phyloP scores from a whole-genome alignment of 2,329 filamentous ascomycete genomes.

The Fusarium setosum region DNA sequence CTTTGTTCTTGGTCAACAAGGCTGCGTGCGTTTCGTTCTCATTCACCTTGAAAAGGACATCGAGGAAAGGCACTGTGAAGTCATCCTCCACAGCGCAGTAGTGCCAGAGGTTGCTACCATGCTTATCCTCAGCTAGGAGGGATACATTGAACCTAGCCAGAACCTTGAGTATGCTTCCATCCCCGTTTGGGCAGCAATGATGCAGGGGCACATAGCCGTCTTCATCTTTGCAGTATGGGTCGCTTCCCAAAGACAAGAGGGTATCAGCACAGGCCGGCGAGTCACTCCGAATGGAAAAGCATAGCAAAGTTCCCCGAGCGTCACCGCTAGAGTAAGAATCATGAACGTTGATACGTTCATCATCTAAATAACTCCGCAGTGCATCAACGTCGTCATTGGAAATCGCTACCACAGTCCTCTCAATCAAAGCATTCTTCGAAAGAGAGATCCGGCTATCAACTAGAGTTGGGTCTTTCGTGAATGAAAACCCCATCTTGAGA shows the following conservation, averaged over 20 bases:
- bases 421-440: neutral
- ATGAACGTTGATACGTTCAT: neutral
- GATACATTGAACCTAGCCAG: neutral
- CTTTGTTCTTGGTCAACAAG: neutral
- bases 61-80: neutral
- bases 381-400: neutral
- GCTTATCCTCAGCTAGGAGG: neutral
- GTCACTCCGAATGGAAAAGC: neutral
- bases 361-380: neutral
- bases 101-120: neutral
- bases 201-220: neutral
- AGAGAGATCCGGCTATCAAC: neutral
- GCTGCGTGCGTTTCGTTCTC: neutral
- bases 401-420: neutral
- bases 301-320: neutral
- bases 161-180: neutral
- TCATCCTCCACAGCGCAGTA: neutral
- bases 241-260: neutral
- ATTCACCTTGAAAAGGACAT: neutral
- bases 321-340: neutral
- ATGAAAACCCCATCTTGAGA: neutral
- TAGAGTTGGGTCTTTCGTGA: neutral
- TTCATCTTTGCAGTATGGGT: neutral
- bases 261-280: neutral
- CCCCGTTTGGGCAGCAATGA: neutral